A percentile compares a stretch with the other conserved stretches of the same genome.
Conservation (phyloP, 257 asterid genomes). For the Petunia secreta region DNA sequence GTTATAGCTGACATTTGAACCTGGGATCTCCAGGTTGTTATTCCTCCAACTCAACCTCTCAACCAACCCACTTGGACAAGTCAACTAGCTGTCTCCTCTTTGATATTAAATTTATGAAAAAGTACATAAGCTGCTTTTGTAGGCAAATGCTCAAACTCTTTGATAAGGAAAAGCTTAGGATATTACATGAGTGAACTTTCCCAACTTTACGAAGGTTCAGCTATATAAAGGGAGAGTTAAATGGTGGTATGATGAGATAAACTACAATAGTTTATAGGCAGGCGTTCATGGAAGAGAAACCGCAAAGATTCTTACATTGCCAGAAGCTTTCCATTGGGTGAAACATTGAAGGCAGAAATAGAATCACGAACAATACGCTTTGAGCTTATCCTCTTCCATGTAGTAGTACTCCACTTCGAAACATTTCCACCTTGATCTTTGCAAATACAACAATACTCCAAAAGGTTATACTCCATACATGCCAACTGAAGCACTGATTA, state of each 20-base stretch:
- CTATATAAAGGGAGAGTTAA: not conserved
- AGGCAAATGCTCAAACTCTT: not conserved
- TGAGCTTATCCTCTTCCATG: slow-evolving; percentile 78
- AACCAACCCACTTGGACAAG: not conserved
- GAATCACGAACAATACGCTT: slow-evolving; percentile 60
- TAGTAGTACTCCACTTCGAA: slow-evolving; percentile 64
- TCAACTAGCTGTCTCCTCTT: slow-evolving; percentile 19
- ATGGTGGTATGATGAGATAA: not conserved
- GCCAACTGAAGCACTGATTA: slow-evolving; percentile 10
- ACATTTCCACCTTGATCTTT: slow-evolving; percentile 66
- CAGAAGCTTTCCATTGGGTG: slow-evolving; percentile 82
- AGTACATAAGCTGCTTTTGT: not conserved
- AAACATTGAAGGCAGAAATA: slow-evolving; percentile 81
- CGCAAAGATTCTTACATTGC: slow-evolving; percentile 63
- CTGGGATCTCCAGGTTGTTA: not conserved
- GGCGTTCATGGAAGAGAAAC: not conserved
- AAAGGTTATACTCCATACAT: slow-evolving; percentile 22
- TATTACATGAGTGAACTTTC: not conserved
- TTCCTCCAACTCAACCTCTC: not conserved
- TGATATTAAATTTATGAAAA: not conserved
- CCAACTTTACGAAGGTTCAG: not conserved
- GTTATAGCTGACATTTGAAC: not conserved
- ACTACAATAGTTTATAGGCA: not conserved
- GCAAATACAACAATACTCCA: slow-evolving; percentile 24
- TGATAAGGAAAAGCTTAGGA: not conserved